Conservation (phyloP, 106 monocot genomes). For the Dendrobium officinale region DNA sequence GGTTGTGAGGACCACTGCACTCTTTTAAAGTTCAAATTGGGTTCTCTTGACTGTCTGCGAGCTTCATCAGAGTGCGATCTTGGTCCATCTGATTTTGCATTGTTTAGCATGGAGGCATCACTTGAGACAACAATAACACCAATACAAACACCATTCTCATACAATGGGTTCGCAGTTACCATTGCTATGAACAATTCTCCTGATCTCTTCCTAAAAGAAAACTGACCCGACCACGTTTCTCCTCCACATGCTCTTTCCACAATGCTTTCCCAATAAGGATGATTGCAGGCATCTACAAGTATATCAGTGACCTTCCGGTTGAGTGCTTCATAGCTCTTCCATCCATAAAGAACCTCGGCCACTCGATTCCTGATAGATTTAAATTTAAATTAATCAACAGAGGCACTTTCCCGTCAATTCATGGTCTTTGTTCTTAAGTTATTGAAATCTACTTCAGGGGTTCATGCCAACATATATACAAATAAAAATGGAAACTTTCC, state of each 20-base stretch:
- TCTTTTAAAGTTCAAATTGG: conserved; percentile 11
- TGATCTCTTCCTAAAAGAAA: conserved; percentile 27
- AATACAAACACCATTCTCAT: conserved; percentile 26
- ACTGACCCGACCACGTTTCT: conserved; percentile 26
- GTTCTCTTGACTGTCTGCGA: background rate
- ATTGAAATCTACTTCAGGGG: background rate
- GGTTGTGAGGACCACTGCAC: conserved; percentile 15
- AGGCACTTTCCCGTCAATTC: background rate
- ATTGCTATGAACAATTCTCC: conserved; percentile 27
- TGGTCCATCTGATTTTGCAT: conserved; percentile 9
- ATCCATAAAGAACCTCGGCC: conserved; percentile 40
- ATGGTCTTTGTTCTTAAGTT: conserved; percentile 3
- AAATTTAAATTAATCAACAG: conserved; percentile 3
- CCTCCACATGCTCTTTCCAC: conserved; percentile 13
- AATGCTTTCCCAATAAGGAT: conserved; percentile 5
- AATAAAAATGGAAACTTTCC: background rate
- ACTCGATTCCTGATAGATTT: conserved; percentile 31
- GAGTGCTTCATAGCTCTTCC: conserved; percentile 33
- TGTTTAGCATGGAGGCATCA: conserved; percentile 22
- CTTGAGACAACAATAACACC: conserved; percentile 34
- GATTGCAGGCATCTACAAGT: conserved; percentile 16
- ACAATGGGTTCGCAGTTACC: conserved; percentile 26
- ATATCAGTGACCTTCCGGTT: conserved; percentile 22
- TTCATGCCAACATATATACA: background rate
- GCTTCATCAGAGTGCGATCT: background rate